Base-by-base conservation (phyloP, 1,284 basidiomycete species). In the Cutaneotrichosporon sp. region DNA sequence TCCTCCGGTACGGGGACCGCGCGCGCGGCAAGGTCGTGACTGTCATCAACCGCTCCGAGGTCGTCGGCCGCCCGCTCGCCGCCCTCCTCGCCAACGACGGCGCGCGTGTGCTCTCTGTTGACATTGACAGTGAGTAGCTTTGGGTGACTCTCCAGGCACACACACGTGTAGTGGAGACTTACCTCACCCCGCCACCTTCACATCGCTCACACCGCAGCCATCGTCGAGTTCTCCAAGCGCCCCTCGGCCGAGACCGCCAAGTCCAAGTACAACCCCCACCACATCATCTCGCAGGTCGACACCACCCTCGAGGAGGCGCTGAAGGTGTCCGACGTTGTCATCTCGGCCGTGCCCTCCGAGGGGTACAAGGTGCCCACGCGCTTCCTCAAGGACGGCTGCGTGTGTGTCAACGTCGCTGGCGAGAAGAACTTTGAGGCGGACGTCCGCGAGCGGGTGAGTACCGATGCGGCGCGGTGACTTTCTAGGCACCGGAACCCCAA, bases 351-450 rank as follows among this genome's bases (percentile, higher is more conserved):
- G 9, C 94, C 94, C 2, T 88, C 83, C 69, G 82, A 89, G n/a
- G 81, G 82, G 14, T 99, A 95, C 83, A 98, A 97, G 76, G 83
- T 99, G 59, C 87, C 89, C 67, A 98, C 94, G 3, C 86, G 86
- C 54, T 88, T 85, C 84, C 83, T 99, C 69, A 95, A 95, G 81
- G 91, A 94, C 69, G 95, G 95, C 3, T 95, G 93, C 67, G 82
- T 95, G 1, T 95, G 92, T 70, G 82, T 98, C 64, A 98, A 98
- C 75, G 91, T 99, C 52, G 89, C 92, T 27, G 89, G 90, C 4
- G 94, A 97, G 73, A 98, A 95, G 83, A 99, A 99, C 80, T 99
- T 98, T 75, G 92, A 97, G 76, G 87, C 87, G 64, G 89, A 97
- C 74, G 89, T 98, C 20, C 85, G 92, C 67, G 92, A 95, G 53